Evolutionary conservation across 805 yeast genomes (phyloP).

Genomic region (Yarrowia osloensis): DNA sequence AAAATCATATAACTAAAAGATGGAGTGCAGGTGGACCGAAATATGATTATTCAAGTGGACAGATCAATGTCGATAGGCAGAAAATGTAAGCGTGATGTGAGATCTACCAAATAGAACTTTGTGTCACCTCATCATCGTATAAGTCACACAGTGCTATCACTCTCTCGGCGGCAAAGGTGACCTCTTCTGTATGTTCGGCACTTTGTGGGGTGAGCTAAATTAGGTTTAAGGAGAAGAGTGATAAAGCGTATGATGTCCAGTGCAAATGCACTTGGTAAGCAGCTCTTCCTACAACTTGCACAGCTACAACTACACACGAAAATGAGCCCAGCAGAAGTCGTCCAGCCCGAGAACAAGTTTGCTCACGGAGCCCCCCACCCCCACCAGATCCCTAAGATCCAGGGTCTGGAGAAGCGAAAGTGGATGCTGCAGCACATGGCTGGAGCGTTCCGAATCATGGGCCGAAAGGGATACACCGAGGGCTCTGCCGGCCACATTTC

Average conservation of each 20-base stretch:
- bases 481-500: constrained; percentile 88
- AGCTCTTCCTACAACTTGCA: not conserved
- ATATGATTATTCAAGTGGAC: no score
- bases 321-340: constrained; percentile 29
- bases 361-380: constrained; percentile 42
- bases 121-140: no score
- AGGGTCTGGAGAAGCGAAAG: constrained; percentile 50
- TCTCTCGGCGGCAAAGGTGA: not conserved
- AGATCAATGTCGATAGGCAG: no score
- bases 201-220: constrained; percentile 7
- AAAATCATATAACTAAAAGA: not conserved
- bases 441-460: constrained; percentile 79
- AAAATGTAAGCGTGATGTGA: no score
- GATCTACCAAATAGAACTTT: no score
- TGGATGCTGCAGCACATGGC: constrained; percentile 75
- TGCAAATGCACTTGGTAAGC: constrained; percentile 12
- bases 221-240: not conserved
- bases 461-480: constrained; percentile 72
- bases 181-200: not conserved
- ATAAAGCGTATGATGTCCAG: not conserved
- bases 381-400: constrained; percentile 53
- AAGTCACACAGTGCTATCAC: no score
- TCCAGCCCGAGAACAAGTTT: constrained; percentile 22
- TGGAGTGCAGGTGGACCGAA: not conserved
- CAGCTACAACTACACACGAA: not conserved